Percentiles rank a stretch among this genome's conserved stretches.
Evolutionary conservation across 345 rosid genomes (phyloP).

Genomic region (Salix brachista): DNA sequence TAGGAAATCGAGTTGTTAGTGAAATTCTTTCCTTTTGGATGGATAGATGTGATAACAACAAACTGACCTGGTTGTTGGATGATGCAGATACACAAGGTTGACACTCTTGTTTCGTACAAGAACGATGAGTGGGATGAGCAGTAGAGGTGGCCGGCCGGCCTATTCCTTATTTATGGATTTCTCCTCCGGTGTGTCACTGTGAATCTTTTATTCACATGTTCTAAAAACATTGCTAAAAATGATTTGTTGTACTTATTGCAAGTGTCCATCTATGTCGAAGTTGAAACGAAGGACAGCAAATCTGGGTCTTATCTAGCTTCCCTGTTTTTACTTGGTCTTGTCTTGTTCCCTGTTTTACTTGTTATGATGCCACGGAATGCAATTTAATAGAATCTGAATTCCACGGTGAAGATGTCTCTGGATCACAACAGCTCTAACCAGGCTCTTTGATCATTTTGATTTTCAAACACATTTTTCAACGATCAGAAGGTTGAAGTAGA

Average conservation of each 20-base stretch:
- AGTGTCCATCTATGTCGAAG: not conserved
- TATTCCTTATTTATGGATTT: not conserved
- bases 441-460: not conserved
- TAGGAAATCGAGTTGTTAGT: not conserved
- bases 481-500: not conserved
- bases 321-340: too few species aligned
- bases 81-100: conserved; percentile 91
- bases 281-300: not conserved
- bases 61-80: not conserved
- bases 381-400: not conserved
- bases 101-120: conserved; percentile 94
- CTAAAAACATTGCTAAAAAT: not conserved
- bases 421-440: too few species aligned
- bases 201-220: conserved; percentile 60
- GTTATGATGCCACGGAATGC: too few species aligned
- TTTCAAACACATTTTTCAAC: not conserved
- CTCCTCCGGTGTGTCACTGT: conserved; percentile 15
- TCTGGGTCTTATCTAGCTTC: too few species aligned
- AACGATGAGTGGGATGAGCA: conserved; percentile 92
- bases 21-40: not conserved
- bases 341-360: too few species aligned
- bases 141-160: conserved; percentile 15
- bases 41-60: not conserved
- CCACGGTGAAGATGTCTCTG: not conserved
- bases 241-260: not conserved